phyloP scores from a whole-genome alignment of 2,329 filamentous ascomycete species.

The Paraphoma sp. region DNA sequence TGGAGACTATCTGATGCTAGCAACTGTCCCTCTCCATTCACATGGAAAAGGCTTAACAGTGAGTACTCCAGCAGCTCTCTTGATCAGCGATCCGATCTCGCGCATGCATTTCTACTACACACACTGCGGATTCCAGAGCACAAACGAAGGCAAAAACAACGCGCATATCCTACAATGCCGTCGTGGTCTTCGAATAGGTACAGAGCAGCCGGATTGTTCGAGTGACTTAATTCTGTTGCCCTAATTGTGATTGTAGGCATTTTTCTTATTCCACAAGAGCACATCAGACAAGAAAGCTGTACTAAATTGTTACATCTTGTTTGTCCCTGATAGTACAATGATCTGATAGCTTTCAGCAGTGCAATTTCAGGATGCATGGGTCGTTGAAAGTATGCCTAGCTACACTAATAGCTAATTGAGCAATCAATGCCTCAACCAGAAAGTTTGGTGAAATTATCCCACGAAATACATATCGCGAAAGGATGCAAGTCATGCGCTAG shows the following conservation, averaged over 20 bases:
- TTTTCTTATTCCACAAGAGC: neutral
- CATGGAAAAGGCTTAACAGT: too few relatives aligned
- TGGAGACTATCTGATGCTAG: too few relatives aligned
- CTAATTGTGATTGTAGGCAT: neutral
- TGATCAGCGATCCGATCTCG: too few relatives aligned
- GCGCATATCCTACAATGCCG: too few relatives aligned
- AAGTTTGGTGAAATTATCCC: neutral
- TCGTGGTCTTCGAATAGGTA: neutral
- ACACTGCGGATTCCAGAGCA: too few relatives aligned
- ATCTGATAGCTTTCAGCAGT: neutral
- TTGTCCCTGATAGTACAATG: neutral
- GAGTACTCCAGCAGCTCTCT: too few relatives aligned
- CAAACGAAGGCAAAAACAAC: too few relatives aligned
- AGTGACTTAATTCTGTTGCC: neutral
- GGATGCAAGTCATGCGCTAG: neutral
- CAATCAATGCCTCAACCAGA: neutral
- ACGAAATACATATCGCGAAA: neutral
- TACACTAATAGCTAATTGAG: neutral
- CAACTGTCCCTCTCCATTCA: too few relatives aligned
- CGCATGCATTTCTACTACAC: too few relatives aligned
- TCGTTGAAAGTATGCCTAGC: neutral
- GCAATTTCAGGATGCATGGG: neutral
- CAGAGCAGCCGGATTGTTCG: neutral
- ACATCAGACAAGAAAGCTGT: neutral
- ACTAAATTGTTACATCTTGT: neutral